phyloP scores from a whole-genome alignment of 2,329 filamentous ascomycete genomes.

The Ceratocystis alfenasii region DNA sequence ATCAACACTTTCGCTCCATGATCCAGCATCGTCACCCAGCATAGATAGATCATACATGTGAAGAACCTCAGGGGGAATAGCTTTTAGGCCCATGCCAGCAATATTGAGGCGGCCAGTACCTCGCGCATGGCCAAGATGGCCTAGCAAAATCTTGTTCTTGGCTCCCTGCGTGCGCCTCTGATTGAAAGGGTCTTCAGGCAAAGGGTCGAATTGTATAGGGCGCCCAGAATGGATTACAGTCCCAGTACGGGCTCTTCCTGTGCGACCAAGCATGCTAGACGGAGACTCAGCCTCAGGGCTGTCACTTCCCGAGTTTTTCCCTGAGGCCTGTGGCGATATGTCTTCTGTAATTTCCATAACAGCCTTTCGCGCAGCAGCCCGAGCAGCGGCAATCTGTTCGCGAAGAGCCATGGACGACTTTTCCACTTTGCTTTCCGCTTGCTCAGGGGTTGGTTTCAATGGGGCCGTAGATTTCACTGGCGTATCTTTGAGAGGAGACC shows the following conservation, averaged over 20 bases:
- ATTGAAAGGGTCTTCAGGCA: slow-evolving; percentile 56
- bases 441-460: slow-evolving; percentile 15
- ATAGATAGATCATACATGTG: slow-evolving; percentile 79
- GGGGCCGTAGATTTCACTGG: slow-evolving; percentile 11
- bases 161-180: slow-evolving; percentile 45
- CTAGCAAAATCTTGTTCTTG: slow-evolving; percentile 55
- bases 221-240: slow-evolving; percentile 19
- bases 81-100: slow-evolving; percentile 64
- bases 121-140: slow-evolving; percentile 60
- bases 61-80: slow-evolving; percentile 71
- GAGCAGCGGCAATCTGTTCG: slow-evolving; percentile 87
- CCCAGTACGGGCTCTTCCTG: slow-evolving; percentile 20
- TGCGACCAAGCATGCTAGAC: slow-evolving; percentile 34
- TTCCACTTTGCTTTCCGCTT: slow-evolving; percentile 25
- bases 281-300: not conserved
- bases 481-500: slow-evolving; percentile 15
- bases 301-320: not conserved
- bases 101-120: slow-evolving; percentile 78
- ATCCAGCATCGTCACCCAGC: slow-evolving; percentile 48
- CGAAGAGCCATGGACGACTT: slow-evolving; percentile 73
- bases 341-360: slow-evolving; percentile 29
- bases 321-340: slow-evolving; percentile 7
- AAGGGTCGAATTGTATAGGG: slow-evolving; percentile 2
- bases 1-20: slow-evolving; percentile 89
- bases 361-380: slow-evolving; percentile 59